Base-by-base conservation (phyloP, 2,329 filamentous ascomycete species). In the Mariannaea sp. region DNA sequence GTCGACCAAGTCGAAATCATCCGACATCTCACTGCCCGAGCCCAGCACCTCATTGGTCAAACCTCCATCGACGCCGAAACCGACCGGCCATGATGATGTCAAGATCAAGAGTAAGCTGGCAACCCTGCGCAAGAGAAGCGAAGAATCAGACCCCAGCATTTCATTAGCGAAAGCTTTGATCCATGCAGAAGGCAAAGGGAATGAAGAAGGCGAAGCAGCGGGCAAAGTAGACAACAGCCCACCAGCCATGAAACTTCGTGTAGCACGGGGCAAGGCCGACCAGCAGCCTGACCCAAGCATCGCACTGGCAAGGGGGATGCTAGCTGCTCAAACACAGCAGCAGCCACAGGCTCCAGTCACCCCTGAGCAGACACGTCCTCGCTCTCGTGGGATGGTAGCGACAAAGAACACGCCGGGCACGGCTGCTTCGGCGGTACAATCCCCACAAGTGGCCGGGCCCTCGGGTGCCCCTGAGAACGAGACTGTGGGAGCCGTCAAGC, bases 401-500 rank as follows among this genome's bases (percentile, higher is more conserved):
- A 59, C 52, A 42, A 55, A 47, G 16, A 58, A 53, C 13, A 65
- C 63, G 5, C 66, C 65, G 2, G 64, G 61, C 22, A 51, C 42
- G 30, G 50, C 42, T 5, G 41, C 61, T 17, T 54, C 62, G 19
- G 58, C 58, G 12, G 51, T 62, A 20, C 60, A 58, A 22, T 65
- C 68, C 10, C 68, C 71, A 5, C 70, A 69, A 4, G 61, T 69
- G 22, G 57, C 64, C 20, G 65, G 58, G 4, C 65, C 64, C 24
- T 45, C 57, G 24, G 50, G 55, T 7, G 62, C 57, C 41, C 27
- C 66, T 51, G 48, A 56, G 40, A 65, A 69, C 35, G 65, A 69
- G 39, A 64, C 62, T 22, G 49, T 70, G 53, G 67, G 69, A 33
- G 65, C 69, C 1, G 68, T 79, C 29, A 82, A 80, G 61, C 56